Evolutionary conservation across 2,329 filamentous ascomycete species (phyloP).

Genomic region (Hysterium pulicare): DNA sequence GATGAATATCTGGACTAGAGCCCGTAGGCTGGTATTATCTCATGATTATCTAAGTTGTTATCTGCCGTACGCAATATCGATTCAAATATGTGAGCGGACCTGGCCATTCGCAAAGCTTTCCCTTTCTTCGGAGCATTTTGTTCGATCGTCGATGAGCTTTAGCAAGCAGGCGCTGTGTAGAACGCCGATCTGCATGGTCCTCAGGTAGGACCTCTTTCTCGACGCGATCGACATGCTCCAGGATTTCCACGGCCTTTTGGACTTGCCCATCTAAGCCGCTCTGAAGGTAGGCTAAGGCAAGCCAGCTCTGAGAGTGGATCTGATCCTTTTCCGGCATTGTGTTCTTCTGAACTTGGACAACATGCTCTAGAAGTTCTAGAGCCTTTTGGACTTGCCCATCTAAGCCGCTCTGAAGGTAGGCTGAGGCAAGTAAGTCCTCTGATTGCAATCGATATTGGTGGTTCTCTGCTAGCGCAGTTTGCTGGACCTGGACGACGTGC

Average conservation of each 20-base stretch:
- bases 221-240: slow-evolving; percentile 8
- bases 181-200: background rate
- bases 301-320: background rate
- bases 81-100: too few species aligned
- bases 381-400: background rate
- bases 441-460: background rate
- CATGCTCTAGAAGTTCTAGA: slow-evolving; percentile 1
- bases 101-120: too few species aligned
- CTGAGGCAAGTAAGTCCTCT: background rate
- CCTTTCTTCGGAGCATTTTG: too few species aligned
- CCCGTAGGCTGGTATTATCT: too few species aligned
- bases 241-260: slow-evolving; percentile 7
- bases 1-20: too few species aligned
- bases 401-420: background rate
- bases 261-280: background rate
- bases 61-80: too few species aligned
- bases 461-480: background rate
- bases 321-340: background rate
- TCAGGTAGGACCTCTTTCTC: background rate
- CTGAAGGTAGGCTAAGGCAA: background rate
- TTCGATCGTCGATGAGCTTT: too few species aligned
- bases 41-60: too few species aligned
- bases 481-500: background rate
- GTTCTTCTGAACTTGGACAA: slow-evolving; percentile 1
- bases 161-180: background rate